Percentiles rank a stretch among this genome's conserved stretches.
Conservation (phyloP, 2,329 filamentous ascomycete genomes). For the Penicillium frequentans region DNA sequence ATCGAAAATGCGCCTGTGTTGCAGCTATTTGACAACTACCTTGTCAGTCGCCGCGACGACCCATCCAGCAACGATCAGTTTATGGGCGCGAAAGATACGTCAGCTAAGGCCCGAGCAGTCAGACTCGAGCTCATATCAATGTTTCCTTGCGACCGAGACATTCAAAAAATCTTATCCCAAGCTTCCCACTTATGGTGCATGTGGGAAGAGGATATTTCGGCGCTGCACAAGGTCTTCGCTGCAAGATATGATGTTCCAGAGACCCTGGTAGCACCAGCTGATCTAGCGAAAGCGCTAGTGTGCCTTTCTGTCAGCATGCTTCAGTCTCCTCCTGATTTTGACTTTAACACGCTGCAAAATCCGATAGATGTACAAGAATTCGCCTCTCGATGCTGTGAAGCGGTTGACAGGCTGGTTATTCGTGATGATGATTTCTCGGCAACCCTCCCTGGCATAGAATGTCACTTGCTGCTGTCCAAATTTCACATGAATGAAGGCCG, state of each 20-base stretch:
- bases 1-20: constrained; percentile 38
- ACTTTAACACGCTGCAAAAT: constrained; percentile 36
- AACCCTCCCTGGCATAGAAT: constrained; percentile 55
- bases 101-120: constrained; percentile 27
- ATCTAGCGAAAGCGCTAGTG: constrained; percentile 45
- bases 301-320: constrained; percentile 46
- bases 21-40: constrained; percentile 40
- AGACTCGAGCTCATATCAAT: constrained; percentile 31
- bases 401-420: constrained; percentile 50
- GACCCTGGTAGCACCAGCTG: constrained; percentile 32
- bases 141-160: constrained; percentile 34
- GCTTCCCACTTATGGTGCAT: constrained; percentile 31
- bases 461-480: constrained; percentile 52
- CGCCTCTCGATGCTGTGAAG: constrained; percentile 47
- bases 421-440: constrained; percentile 52
- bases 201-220: constrained; percentile 37
- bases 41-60: constrained; percentile 34
- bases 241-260: constrained; percentile 4
- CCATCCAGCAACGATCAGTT: constrained; percentile 25
- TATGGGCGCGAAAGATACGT: constrained; percentile 22
- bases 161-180: constrained; percentile 32
- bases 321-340: constrained; percentile 41
- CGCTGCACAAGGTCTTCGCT: constrained; percentile 19
- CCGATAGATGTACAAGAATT: constrained; percentile 45
- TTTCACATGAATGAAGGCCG: constrained; percentile 57